Evolutionary conservation across 140 eudicot species (phyloP).

Genomic region (Senecio squalidus): DNA sequence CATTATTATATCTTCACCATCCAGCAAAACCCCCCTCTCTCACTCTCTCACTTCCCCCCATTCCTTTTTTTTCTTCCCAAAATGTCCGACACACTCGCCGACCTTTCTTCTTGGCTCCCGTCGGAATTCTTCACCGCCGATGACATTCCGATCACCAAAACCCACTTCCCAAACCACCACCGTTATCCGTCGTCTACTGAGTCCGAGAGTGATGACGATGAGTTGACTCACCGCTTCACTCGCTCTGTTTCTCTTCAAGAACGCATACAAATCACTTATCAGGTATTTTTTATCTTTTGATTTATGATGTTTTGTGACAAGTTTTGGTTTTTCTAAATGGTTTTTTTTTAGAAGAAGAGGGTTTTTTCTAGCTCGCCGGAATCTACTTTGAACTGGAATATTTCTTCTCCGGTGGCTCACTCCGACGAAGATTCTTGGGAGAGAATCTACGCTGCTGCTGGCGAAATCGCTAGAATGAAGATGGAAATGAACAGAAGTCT

Average conservation of each 20-base stretch:
- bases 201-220: conserved; percentile 46
- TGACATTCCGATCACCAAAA: not conserved
- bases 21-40: not conserved
- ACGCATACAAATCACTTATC: conserved; percentile 10
- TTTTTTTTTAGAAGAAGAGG: conserved; percentile 35
- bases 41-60: conserved; percentile 6
- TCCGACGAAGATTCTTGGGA: conserved; percentile 39
- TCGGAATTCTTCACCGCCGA: conserved; percentile 44
- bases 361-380: conserved; percentile 56
- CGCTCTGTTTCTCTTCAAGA: conserved; percentile 34
- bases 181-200: conserved; percentile 30
- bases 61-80: conserved; percentile 5
- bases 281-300: conserved; percentile 23
- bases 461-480: conserved; percentile 38
- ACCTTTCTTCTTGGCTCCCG: conserved; percentile 38
- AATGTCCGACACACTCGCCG: conserved; percentile 28
- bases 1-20: conserved; percentile 11
- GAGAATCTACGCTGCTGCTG: conserved; percentile 53
- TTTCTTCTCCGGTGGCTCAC: conserved; percentile 30
- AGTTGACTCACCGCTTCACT: conserved; percentile 50
- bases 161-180: conserved; percentile 16
- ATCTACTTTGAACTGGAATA: conserved; percentile 41
- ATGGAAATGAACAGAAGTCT: not conserved
- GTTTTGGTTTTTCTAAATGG: not conserved
- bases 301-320: not conserved